Conservation (phyloP, 176 grass and related monocot species). For the Triticum turgidum region DNA sequence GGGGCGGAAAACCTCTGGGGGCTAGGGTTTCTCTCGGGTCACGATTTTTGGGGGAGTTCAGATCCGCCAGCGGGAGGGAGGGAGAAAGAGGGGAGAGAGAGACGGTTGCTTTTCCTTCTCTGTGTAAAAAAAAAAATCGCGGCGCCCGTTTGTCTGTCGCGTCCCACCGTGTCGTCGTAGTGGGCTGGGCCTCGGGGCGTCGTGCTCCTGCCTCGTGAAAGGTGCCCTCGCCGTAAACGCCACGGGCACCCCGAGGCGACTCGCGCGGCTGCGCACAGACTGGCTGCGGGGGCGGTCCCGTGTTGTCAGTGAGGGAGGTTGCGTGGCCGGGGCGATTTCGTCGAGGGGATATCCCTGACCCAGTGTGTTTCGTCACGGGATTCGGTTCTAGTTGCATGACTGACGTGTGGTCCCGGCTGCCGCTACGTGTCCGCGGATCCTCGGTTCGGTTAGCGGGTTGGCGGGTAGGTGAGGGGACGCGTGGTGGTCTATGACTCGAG, state of each 20-base stretch:
- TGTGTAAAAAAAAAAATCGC: constrained; percentile 3
- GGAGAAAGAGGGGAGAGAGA: not conserved
- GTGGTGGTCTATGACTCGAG: not conserved
- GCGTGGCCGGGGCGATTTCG: not conserved
- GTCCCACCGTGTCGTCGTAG: constrained; percentile 4
- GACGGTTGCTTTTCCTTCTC: not conserved
- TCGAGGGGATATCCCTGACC: constrained; percentile 20
- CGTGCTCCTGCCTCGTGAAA: constrained; percentile 37
- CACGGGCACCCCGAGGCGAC: not conserved
- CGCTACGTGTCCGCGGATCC: not conserved
- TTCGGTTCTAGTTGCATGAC: not conserved
- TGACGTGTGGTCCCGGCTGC: not conserved
- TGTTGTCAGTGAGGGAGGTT: fast-evolving
- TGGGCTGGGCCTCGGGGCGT: constrained; percentile 41
- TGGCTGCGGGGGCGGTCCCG: fast-evolving
- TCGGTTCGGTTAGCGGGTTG: not conserved
- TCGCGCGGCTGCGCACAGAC: no score
- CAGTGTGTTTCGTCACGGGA: not conserved
- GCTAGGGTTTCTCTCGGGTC: constrained; percentile 86
- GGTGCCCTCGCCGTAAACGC: not conserved
- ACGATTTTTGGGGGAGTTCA: constrained; percentile 45
- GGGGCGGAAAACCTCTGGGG: constrained; percentile 35
- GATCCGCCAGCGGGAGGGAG: constrained; percentile 44
- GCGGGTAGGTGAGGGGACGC: not conserved
- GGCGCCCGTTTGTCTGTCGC: constrained; percentile 36